phyloP scores from a whole-genome alignment of 345 rosid genomes.

The Sonneratia caseolaris region DNA sequence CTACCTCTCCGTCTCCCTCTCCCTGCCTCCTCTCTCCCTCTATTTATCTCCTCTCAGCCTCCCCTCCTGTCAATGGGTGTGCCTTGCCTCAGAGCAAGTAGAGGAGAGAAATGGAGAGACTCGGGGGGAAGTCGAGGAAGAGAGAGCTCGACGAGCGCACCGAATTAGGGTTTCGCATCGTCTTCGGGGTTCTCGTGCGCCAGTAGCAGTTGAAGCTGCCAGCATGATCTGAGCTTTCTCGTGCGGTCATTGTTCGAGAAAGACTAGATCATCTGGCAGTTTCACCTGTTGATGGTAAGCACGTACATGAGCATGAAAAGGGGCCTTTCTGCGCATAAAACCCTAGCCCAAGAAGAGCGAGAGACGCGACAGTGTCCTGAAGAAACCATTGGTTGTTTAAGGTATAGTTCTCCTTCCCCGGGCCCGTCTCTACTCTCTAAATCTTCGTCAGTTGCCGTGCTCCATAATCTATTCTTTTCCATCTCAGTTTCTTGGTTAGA shows the following conservation, averaged over 20 bases:
- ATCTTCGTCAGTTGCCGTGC: too few species aligned
- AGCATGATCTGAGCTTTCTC: conserved; percentile 58
- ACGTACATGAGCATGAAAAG: conserved; percentile 20
- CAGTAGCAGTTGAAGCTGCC: conserved; percentile 63
- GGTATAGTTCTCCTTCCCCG: too few species aligned
- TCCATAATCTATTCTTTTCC: too few species aligned
- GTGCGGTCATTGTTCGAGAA: conserved; percentile 12
- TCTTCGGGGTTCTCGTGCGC: conserved; percentile 16
- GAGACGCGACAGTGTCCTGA: not conserved
- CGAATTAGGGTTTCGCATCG: not conserved
- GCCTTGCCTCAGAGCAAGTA: not conserved
- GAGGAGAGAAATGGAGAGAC: not conserved
- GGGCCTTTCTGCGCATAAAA: conserved; percentile 1
- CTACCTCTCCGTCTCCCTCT: too few species aligned
- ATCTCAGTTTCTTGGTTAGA: too few species aligned
- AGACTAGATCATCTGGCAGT: conserved; percentile 59
- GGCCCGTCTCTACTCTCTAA: too few species aligned
- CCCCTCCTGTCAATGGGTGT: not conserved
- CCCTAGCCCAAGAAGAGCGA: conserved; percentile 16
- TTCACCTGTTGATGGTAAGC: conserved; percentile 39
- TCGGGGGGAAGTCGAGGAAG: too few species aligned
- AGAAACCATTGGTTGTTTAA: too few species aligned
- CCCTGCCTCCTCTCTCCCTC: too few species aligned
- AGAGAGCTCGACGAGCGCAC: not conserved
- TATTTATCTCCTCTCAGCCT: too few species aligned